Base-by-base conservation (phyloP, 208 protist genomes). In the Lotmaria passim region DNA sequence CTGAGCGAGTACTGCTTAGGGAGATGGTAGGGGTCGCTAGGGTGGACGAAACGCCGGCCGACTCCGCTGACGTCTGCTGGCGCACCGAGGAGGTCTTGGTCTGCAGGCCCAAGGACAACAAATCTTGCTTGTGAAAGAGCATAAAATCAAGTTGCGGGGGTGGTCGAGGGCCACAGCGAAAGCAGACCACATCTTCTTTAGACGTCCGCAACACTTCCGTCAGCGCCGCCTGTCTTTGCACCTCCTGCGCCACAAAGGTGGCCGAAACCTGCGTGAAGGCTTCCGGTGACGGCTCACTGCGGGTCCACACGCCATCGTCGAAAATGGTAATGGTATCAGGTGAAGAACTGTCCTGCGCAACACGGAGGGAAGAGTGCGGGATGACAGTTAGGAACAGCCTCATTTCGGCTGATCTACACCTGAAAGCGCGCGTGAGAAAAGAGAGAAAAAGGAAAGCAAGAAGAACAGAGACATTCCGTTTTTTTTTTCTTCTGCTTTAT, bases 91-190 rank as follows among this genome's bases (percentile, higher is more conserved):
- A 17, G 10, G 33, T 8, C 23, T 28, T 56, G 2, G 19, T n/a
- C n/a, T n/a, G 21, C 11, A 17, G 14, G 2, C 6, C 17, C 15
- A 3, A 14, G 3, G 12, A 11, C 7, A n/a, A 0, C 21, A 15
- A 24, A 26, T 12, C 15, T 7, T 33, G 55, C 23, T 46, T 26
- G 56, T 71, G 63, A 30, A 77, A 77, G 24, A 77, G 47, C 3
- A 71, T 24, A 30, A 24, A 23, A n/a, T 77, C 62, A 5, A 19
- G 30, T 8, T 24, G 47, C 4, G 36, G 28, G 3, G 62, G 17
- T 0, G 71, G 63, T 14, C 71, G 71, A 7, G 62, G 57, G 48
- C 71, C 71, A 48, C 60, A 77, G 33, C 71, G 71, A 28, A 77
- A 77, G 39, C 56, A 71, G 19, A 71, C 44, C 5, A 33, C 44